Base-by-base conservation (phyloP, 345 rosid genomes). In the Combretum micranthum region DNA sequence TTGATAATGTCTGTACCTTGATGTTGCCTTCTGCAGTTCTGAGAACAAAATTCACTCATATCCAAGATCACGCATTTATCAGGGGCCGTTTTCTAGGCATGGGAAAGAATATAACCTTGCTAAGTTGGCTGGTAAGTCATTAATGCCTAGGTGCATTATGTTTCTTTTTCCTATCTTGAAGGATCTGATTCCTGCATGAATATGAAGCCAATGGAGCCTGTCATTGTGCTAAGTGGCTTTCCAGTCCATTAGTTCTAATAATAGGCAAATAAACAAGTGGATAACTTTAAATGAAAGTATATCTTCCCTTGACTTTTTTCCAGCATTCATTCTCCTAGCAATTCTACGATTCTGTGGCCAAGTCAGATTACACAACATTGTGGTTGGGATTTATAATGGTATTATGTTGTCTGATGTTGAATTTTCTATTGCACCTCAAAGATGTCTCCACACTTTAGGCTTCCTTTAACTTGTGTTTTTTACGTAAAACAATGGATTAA, bases 241-340 rank as follows among this genome's bases (percentile, higher is more conserved):
- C 39, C 9, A 7, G 32, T 25, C 32, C 32, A 25, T 3, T 25
- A 25, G 32, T 25, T 25, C 32, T 11, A 5, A 32, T 32, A 32
- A 32, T 32, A 32, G 10, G 39, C 39, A 32, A 32, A 11, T 32
- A 32, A 32, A 32, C 39, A 32, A 1, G 39, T 32, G 9, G 39
- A 32, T 1, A 32, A 4, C 39, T 32, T 32, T 32, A 4, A 32
- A 32, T 32, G 39, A 32, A 32, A 32, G 39, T 32, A 32, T 11
- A 32, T 32, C 9, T 32, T 32, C 5, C 25, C 53, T 50, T 50
- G 19, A 18, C 23, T 50, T 21, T 50, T 12, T 56, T 57, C 55
- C 80, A 93, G 97, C 88, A 81, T 59, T 78, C 96, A 1, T 94
- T 94, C 76, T 67, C 73, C 76, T 90, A 94, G 78, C 97, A 94